Conservation (phyloP, 164 flowering plant species). For the Tetrastigma voinierianum region DNA sequence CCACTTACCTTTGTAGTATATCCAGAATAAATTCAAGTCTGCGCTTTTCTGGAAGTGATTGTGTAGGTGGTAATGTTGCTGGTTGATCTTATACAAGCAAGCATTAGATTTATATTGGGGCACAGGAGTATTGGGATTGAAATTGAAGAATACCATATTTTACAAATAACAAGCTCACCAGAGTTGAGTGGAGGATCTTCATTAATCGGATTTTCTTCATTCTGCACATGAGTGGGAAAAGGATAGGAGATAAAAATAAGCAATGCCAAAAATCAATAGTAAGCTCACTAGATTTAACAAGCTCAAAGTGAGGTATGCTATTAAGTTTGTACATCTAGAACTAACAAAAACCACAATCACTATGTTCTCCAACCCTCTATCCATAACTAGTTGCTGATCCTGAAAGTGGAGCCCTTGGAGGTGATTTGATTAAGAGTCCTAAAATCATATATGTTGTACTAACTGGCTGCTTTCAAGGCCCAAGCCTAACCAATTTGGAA, state of each 20-base stretch:
- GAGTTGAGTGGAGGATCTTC: conserved; percentile 14
- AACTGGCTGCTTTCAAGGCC: too few species aligned
- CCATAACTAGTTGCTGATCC: too few species aligned
- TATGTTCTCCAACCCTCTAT: neutral
- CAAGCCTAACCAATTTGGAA: too few species aligned
- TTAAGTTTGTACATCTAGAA: neutral
- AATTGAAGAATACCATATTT: neutral
- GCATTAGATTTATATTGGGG: conserved; percentile 1
- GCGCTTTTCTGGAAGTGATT: conserved; percentile 30
- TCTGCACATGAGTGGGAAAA: conserved; percentile 30
- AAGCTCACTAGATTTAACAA: neutral
- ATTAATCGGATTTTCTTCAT: conserved; percentile 9
- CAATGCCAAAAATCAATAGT: neutral
- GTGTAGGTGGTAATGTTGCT: neutral
- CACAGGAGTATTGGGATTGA: neutral
- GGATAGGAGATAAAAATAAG: neutral
- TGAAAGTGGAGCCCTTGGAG: too few species aligned
- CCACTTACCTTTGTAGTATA: conserved; percentile 37
- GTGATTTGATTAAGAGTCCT: too few species aligned
- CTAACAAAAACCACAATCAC: neutral
- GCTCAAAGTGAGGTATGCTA: neutral
- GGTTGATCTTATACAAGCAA: conserved; percentile 13
- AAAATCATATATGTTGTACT: too few species aligned
- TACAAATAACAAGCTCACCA: conserved; percentile 13
- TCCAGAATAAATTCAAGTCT: conserved; percentile 41